A percentile compares a stretch with the other conserved stretches of the same genome.
These are phyloP conservation scores for Lecanosticta acicola DNA, from an alignment of 2,329 filamentous ascomycete species.

Conservation along the genomic window DNA sequence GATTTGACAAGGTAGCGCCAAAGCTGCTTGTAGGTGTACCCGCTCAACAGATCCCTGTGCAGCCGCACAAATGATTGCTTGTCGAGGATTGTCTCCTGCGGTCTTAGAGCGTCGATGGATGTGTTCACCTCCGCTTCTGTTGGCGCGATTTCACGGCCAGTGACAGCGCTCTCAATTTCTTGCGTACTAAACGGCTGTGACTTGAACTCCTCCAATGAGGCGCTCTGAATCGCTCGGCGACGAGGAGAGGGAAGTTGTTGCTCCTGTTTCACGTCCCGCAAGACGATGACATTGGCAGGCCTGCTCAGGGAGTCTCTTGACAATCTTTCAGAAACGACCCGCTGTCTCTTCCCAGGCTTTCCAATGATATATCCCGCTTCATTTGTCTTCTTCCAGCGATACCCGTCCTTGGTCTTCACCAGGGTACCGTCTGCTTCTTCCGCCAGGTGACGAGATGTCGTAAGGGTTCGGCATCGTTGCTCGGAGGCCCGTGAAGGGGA, in stretches of 20 bases:
- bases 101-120: conserved; percentile 26
- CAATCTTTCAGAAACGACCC: conserved; percentile 20
- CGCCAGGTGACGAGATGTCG: neutral
- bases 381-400: conserved; percentile 4
- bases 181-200: conserved; percentile 17
- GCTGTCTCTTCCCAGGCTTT: conserved; percentile 24
- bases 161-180: conserved; percentile 21
- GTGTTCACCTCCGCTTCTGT: conserved; percentile 24
- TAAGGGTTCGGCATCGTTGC: neutral
- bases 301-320: conserved; percentile 22
- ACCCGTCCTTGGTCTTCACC: conserved; percentile 1
- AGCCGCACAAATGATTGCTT: conserved; percentile 18
- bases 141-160: conserved; percentile 11
- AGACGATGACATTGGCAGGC: conserved; percentile 22
- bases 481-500: neutral
- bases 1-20: conserved; percentile 16
- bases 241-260: neutral
- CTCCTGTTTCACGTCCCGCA: conserved; percentile 14
- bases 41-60: conserved; percentile 14
- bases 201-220: neutral
- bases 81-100: conserved; percentile 20
- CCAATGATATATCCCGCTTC: conserved; percentile 37
- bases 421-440: neutral
- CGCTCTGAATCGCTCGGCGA: neutral
- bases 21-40: conserved; percentile 26